Base-by-base conservation (phyloP, 2,329 filamentous ascomycete species). In the Teratosphaeria viscida region DNA sequence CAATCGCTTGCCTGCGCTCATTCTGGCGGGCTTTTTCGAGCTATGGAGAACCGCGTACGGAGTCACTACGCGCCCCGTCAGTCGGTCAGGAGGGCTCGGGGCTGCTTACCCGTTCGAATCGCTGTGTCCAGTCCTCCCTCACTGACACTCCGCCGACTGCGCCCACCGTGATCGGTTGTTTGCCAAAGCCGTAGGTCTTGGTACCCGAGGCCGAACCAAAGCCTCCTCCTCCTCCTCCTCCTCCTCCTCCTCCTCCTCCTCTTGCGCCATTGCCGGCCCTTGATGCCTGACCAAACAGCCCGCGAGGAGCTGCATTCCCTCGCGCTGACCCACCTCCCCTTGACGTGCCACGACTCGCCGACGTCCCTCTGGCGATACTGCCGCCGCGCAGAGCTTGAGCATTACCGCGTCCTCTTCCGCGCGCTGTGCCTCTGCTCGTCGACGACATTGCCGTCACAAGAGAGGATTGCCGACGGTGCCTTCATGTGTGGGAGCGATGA, bases 1-100 rank as follows among this genome's bases (percentile, higher is more conserved):
- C 74, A 56, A 84, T 83, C 27, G 81, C 81, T 56, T 76, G 67
- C 61, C 76, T 73, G 61, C 80, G 76, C 67, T 82, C 76, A 59
- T 71, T 74, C 59, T 80, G 77, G 57, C 81, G 78, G 59, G 76
- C 71, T 61, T 76, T 68, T 74, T 81, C 81, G 64, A 76, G 73
- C 74, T 75, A 66, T 16, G 62, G 66, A 60, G 35, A 29, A 37
- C 34, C 23, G 47, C 19, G 47, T 54, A 27, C 52, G 52, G 60
- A 62, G 68, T 69, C 64, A 72, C 63, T 65, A 62, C 64, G 63
- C 54, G 34, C 61, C 58, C 59, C 61, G 66, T 69, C 62, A 70
- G 68, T 68, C 12, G 27, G 56, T 56, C 32, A 54, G 58, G 14
- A 32, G 23, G 49, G 54, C 23, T 47, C 10, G 12, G 34, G 55